Evolutionary conservation across 805 yeast species (phyloP), one percentile per base, ranked within the genome.

Genomic region (Brettanomyces anomalus): DNA sequence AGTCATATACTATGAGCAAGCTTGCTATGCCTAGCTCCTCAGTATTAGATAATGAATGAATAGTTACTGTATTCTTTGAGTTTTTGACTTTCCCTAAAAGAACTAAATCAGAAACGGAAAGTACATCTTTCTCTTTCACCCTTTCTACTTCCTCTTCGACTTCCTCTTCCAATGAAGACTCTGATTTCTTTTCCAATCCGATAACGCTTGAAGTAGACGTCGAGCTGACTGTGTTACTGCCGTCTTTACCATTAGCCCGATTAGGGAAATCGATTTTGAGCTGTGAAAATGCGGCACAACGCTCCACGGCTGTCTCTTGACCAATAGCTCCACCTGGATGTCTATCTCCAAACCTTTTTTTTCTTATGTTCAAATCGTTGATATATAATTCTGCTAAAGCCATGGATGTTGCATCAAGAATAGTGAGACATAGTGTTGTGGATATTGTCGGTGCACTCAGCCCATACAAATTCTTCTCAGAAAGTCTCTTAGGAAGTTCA

Each of bases 281-380:
- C 13, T 18, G 33, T 18, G 33, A 31, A 33, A 30, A 19, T 32
- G 44, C 40, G 7, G 33, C 16, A 4, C 33, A 37, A 30, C 30
- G 42, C 31, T 13, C 47, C 39, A 18, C 41, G 47, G 49, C 45
- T 64, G 71, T 39, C 5, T 70, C 65, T 42, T 66, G 67, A 14
- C 96, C 96, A 55, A 87, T 86, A 2, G 93, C 83, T 15, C 96
- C 96, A 17, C 96, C 96, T 2, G 96, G 96, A 55, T 87, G 96
- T 55, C 81, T 74, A 47, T 72, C 73, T 7, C 82, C 79, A 61
- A 87, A 87, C 32, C 71, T 60, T 45, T 59, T 62, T 48, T 70
- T 71, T 35, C 95, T 66, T 43, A 68, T 65, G 32, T 64, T 59
- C 26, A 68, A 60, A 53, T 85, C 87, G 7, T 65, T 64, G 43